A percentile compares a stretch with the other conserved stretches of the same genome.
These are phyloP conservation scores for Phytophthora boehmeriae DNA, from an alignment of 352 stramenopile genomes.

Conservation along the genomic window DNA sequence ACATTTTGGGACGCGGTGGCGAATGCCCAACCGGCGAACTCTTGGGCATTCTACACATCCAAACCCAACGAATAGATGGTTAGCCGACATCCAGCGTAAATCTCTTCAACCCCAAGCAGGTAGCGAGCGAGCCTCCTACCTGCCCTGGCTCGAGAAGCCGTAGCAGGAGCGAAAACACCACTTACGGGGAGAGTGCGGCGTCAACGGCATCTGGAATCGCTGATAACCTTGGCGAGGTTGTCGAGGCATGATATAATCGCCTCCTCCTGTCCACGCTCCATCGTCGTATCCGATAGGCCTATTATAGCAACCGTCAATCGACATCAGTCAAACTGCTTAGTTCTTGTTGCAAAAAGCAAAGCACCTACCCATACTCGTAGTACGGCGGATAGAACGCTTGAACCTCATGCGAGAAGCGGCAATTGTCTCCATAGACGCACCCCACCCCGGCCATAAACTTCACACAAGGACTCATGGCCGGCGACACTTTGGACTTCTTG, in stretches of 20 bases:
- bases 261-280: conserved; percentile 12
- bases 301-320: background rate
- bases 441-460: conserved; percentile 48
- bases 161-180: conserved; percentile 25
- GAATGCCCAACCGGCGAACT: conserved; percentile 13
- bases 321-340: background rate
- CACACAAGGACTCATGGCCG: conserved; percentile 29
- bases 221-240: conserved; percentile 21
- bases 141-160: conserved; percentile 11
- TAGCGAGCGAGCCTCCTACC: conserved; percentile 29
- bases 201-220: conserved; percentile 19
- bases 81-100: background rate
- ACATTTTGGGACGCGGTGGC: conserved; percentile 1
- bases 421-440: conserved; percentile 59
- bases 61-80: conserved; percentile 7
- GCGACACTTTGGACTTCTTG: conserved; percentile 19
- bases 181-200: conserved; percentile 27
- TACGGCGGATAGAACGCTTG: conserved; percentile 26
- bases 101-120: conserved; percentile 10
- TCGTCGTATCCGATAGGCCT: conserved; percentile 20
- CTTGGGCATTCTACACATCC: conserved; percentile 16
- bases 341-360: background rate
- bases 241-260: conserved; percentile 16
- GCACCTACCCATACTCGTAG: conserved; percentile 27
- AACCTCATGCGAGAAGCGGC: conserved; percentile 62